Evolutionary conservation across 257 asterid species (phyloP), one percentile per base, ranked within the genome.

Genomic region (Oldenlandia corymbosa): DNA sequence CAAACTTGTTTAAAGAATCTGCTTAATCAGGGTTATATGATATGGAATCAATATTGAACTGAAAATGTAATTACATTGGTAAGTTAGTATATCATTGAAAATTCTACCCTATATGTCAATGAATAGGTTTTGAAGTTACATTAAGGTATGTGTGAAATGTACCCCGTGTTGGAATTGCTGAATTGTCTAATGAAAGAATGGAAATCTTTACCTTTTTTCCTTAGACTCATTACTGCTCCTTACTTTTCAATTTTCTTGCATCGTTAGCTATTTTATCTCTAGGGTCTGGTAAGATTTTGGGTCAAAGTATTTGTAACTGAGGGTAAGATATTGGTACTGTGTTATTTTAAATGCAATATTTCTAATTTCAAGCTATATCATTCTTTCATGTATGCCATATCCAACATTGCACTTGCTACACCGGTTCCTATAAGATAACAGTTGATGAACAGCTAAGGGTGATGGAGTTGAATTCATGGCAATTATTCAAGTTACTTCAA

Each of bases 391-490:
- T 24, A n/a, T 58, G 17, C 10, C 41, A 14, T 50, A 5, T 31
- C 39, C 43, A 23, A 5, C 42, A 20, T 58, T 36, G 9, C n/a
- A 31, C 32, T 50, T 57, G 37, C 28, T 54, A 51, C 30, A 50
- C 45, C 62, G 65, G 58, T 51, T 71, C 66, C 69, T 62, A 63
- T 31, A 68, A 42, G 34, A 20, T 79, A 68, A 66, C 86, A 91
- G 96, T 75, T 68, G 90, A 88, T 62, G 87, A 83, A 57, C 74
- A 70, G 69, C 83, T 88, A 67, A 88, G 88, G 78, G 63, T 87
- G 66, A 75, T 88, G 64, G 86, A 91, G 72, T 69, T 88, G 64
- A 91, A 91, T 80, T 83, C 95, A 21, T 91, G 94, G 98, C 98
- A 91, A 69, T 78, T 91, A 64, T 62, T 91, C 71, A 78, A 86